Base-by-base conservation (phyloP, 2,329 filamentous ascomycete genomes). In the Akanthomyces uredinophilus region DNA sequence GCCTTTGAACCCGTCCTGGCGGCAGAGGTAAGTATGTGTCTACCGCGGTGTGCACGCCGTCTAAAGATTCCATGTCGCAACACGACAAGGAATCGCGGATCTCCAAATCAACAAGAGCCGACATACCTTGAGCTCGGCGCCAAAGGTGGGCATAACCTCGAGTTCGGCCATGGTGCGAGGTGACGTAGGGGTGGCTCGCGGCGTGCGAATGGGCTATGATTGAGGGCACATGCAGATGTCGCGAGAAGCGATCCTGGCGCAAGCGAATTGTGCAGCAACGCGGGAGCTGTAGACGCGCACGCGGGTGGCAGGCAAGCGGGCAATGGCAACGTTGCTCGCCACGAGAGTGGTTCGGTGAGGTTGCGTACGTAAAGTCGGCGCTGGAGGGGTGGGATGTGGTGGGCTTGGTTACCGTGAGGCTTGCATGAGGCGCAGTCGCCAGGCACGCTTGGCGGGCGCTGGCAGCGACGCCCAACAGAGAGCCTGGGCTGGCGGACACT, bases 1-100 rank as follows among this genome's bases (percentile, higher is more conserved):
- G 20, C 92, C 87, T 77, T 96, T 97, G 83, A 97, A 99, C 72
- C 90, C 91, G 87, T 99, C 95, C 92, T 97, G 55, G 18, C 24
- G 60, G 49, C 46, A 18, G 50, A 52, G 72, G 63, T 62, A 47
- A 62, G 35, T 44, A 51, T 55, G 24, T 6, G 29, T 29, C 22
- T 8, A 13, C 5, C n/a, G 27, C 37, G n/a, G 16, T 72, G 65
- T 68, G 61, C 41, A 24, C 35, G 62, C 22, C 20, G 14, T 37
- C 14, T 20, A 27, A n/a, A 6, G 22, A n/a, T 11, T 20, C 5
- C 18, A 10, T 27, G 3, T 7, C 20, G 22, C 22, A 54, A 13
- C 22, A 6, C 27, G 27, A 46, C 27, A 46, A 49, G 58, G 41
- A 22, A 39, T 29, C 20, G 14, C 7, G 18, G 13, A n/a, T 8